Base-by-base conservation (phyloP, 352 stramenopile species). In the Stephanocyclus meneghinianus region DNA sequence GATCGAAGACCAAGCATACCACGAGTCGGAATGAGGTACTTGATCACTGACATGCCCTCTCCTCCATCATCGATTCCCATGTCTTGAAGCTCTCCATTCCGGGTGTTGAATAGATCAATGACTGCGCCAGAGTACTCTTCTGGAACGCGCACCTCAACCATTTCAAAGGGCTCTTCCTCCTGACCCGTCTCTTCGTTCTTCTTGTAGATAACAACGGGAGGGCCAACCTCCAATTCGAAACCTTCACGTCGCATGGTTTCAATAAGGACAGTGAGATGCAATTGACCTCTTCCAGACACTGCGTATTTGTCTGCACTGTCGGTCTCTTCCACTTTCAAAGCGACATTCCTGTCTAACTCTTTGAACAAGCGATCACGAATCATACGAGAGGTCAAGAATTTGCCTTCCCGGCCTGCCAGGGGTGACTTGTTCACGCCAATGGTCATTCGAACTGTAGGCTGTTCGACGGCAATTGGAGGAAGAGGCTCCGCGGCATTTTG, bases 171-270 rank as follows among this genome's bases (percentile, higher is more conserved):
- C 66, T 94, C 90, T 76, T 93, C 87, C 21, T 78, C 72, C 57
- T 93, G 85, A 51, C 90, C 88, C 51, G 86, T 92, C 65, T 93
- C 87, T 76, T 90, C 77, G 63, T 93, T 93, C 10, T 85, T 92
- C 81, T 97, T 97, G 87, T 97, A 97, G 76, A 99, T 97, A 50
- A 99, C 97, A 57, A 96, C 96, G 15, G 97, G 97, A 44, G 97
- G 96, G 32, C 97, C 98, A 53, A 99, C 95, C 42, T 97, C 96
- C 80, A 99, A 94, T 90, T 99, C 97, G 71, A 99, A 99, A 59
- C 97, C 97, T 84, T 99, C 97, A 77, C 97, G 96, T 78, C 97
- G 93, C 97, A 99, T 99, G 72, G 96, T 98, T 87, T 99, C 97
- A 75, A 99, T 98, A 68, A 99, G 89, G 59, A 99, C 98, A 61